Evolutionary conservation across 2,329 filamentous ascomycete genomes (phyloP).

Genomic region (Diaporthe eres): DNA sequence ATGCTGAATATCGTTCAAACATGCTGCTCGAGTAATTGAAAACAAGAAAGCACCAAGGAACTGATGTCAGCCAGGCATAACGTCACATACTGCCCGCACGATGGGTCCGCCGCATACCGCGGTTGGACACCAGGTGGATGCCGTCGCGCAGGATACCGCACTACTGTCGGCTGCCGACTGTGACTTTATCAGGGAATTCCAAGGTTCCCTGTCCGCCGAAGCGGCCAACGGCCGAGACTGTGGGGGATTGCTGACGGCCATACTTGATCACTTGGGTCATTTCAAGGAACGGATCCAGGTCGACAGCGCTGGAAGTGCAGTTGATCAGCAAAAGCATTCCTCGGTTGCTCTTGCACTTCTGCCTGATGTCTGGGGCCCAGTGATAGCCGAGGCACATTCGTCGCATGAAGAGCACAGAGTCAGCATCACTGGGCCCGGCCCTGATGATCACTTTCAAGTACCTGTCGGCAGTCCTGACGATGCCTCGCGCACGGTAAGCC

Average conservation of each 20-base stretch:
- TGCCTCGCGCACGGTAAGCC: constrained; percentile 31
- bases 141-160: neutral
- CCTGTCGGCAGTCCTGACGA: neutral
- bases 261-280: constrained; percentile 25
- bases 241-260: constrained; percentile 27
- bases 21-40: neutral
- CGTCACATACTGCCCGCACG: neutral
- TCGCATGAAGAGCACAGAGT: neutral
- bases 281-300: neutral
- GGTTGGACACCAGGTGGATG: constrained; percentile 8
- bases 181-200: constrained; percentile 19
- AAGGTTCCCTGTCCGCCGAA: constrained; percentile 1
- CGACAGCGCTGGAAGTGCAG: neutral
- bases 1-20: neutral
- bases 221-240: constrained; percentile 18
- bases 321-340: neutral
- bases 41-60: neutral
- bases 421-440: constrained; percentile 30
- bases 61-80: neutral
- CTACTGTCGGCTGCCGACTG: constrained; percentile 35
- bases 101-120: constrained; percentile 23
- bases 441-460: constrained; percentile 25
- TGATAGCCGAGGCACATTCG: neutral
- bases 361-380: constrained; percentile 15
- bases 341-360: neutral